phyloP scores from a whole-genome alignment of 2,329 filamentous ascomycete genomes.

The Xylariomycetidae sp. region DNA sequence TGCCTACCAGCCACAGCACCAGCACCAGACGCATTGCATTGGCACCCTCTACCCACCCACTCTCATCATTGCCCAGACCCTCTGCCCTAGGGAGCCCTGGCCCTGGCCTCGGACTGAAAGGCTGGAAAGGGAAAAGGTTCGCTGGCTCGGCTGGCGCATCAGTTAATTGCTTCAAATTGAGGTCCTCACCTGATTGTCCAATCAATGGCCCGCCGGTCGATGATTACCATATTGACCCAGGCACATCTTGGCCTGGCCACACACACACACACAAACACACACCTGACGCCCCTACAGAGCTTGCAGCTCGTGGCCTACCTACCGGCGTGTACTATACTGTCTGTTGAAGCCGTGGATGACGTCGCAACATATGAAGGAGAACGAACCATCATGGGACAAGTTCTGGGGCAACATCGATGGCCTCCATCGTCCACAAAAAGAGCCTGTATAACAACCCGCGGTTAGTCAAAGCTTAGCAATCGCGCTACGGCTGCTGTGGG shows the following conservation, averaged over 20 bases:
- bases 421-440: no score
- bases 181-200: no score
- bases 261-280: neutral
- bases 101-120: constrained; percentile 5
- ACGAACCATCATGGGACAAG: no score
- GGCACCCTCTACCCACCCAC: neutral
- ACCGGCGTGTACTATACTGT: no score
- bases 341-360: no score
- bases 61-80: neutral
- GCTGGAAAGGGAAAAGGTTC: constrained; percentile 3
- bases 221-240: neutral
- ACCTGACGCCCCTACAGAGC: neutral
- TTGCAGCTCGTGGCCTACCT: neutral
- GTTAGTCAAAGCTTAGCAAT: neutral
- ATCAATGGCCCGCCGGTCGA: neutral
- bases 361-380: no score
- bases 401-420: no score
- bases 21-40: no score
- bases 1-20: no score
- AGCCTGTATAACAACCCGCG: no score
- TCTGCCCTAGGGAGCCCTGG: no score
- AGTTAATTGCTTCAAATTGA: neutral
- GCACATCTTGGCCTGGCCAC: constrained; percentile 1
- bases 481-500: neutral
- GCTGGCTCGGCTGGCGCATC: constrained; percentile 1